Conservation (phyloP, 2,329 filamentous ascomycete genomes). For the Fusarium zealandicum region DNA sequence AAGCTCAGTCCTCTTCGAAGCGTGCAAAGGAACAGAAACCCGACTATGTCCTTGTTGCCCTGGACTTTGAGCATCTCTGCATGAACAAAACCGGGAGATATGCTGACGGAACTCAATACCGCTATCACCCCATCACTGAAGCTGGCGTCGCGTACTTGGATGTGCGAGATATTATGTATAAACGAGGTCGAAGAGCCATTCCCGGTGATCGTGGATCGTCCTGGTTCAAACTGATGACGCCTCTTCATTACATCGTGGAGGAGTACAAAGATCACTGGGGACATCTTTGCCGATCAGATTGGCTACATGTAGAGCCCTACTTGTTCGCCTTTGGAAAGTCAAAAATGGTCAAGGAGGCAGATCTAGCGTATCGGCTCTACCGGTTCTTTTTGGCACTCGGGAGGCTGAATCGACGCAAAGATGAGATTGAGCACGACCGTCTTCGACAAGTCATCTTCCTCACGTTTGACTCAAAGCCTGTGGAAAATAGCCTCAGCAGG, state of each 20-base stretch:
- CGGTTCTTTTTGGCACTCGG: not conserved
- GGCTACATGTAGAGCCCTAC: slow-evolving; percentile 9
- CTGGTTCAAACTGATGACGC: slow-evolving; percentile 28
- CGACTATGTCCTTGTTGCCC: slow-evolving; percentile 17
- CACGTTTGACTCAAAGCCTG: slow-evolving; percentile 4
- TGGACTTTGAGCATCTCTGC: slow-evolving; percentile 19
- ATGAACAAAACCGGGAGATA: not conserved
- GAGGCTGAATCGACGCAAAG: slow-evolving; percentile 10
- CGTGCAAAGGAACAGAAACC: not conserved
- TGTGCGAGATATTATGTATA: slow-evolving; percentile 16
- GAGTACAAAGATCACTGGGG: slow-evolving; percentile 20
- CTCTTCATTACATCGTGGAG: slow-evolving; percentile 17
- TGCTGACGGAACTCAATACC: not conserved
- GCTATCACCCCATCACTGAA: slow-evolving; percentile 15
- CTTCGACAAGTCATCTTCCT: slow-evolving; percentile 23
- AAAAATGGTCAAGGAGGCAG: not conserved
- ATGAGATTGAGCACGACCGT: not conserved
- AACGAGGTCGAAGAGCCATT: not conserved
- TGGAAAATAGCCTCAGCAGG: slow-evolving; percentile 3
- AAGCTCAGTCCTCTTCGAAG: not conserved
- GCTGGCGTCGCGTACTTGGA: slow-evolving; percentile 17
- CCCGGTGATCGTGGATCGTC: slow-evolving; percentile 23
- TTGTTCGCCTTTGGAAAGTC: slow-evolving; percentile 30
- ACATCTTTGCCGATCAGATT: slow-evolving; percentile 5
- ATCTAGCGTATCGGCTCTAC: slow-evolving; percentile 1